These are phyloP conservation scores for Globisporangium canariense DNA, from an alignment of 352 stramenopile genomes.

Conservation along the genomic window DNA sequence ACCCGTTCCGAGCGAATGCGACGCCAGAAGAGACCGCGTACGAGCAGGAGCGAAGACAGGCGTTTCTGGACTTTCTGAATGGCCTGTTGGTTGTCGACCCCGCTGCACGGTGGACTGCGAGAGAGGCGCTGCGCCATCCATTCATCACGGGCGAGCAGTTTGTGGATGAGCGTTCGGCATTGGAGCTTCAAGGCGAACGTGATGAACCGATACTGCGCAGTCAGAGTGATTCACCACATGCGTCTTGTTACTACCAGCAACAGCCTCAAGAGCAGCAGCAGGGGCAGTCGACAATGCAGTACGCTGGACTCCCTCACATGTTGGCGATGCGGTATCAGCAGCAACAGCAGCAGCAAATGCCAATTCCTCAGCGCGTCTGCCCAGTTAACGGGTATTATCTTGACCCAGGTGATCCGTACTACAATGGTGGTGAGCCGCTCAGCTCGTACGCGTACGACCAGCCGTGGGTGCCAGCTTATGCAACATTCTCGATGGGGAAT, in stretches of 20 bases:
- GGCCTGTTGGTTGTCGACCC: constrained; percentile 33
- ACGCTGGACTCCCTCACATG: neutral
- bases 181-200: neutral
- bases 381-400: constrained; percentile 17
- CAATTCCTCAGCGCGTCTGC: constrained; percentile 12
- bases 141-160: constrained; percentile 43
- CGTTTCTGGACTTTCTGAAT: constrained; percentile 39
- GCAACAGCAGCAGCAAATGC: constrained; percentile 1
- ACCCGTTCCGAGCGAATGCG: constrained; percentile 27
- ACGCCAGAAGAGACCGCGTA: constrained; percentile 10
- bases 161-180: neutral
- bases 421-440: neutral
- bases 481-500: neutral
- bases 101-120: constrained; percentile 30
- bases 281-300: neutral
- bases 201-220: neutral
- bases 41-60: constrained; percentile 23
- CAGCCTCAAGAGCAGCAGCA: neutral
- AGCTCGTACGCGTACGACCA: constrained; percentile 10
- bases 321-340: neutral
- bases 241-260: constrained; percentile 5
- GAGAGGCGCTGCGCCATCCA: constrained; percentile 36
- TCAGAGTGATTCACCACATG: neutral
- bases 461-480: constrained; percentile 6
- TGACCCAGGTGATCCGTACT: constrained; percentile 6